These are phyloP conservation scores for Meredithiella fracta DNA, from an alignment of 2,329 filamentous ascomycete genomes.

Conservation along the genomic window DNA sequence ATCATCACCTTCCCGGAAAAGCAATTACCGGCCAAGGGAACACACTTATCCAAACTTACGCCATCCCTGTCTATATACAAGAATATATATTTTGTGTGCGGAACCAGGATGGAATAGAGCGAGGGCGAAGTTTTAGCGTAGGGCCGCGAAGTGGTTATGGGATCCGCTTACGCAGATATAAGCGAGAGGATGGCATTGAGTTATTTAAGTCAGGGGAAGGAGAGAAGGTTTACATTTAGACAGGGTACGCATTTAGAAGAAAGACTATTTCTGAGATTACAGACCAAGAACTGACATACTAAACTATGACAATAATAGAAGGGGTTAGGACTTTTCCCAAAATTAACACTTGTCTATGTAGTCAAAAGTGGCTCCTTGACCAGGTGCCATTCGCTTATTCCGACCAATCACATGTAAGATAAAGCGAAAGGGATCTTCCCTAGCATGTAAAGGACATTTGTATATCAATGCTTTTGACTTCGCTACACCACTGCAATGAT, in stretches of 20 bases:
- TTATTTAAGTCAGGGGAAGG: background rate
- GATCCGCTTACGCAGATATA: no score
- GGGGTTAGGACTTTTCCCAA: background rate
- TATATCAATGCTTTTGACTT: background rate
- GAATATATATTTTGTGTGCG: no score
- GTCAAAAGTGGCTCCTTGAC: background rate
- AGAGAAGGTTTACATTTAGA: background rate
- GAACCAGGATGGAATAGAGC: no score
- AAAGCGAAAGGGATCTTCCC: conserved; percentile 8
- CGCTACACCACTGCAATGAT: background rate
- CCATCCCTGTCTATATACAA: no score
- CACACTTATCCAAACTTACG: no score
- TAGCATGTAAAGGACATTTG: background rate
- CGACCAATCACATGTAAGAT: conserved; percentile 12
- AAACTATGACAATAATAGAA: background rate
- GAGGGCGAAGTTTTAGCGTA: no score
- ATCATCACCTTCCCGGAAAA: no score
- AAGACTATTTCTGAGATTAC: no score
- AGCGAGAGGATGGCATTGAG: background rate
- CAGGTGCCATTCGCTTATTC: conserved; percentile 13
- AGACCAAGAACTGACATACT: background rate
- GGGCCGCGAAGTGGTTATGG: no score
- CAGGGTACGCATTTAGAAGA: no score
- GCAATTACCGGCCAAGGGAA: no score
- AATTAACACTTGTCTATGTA: background rate